A percentile compares a stretch with the other conserved stretches of the same genome.
These are phyloP conservation scores for Suillus lakei DNA, from an alignment of 768 basidiomycete species.

Conservation along the genomic window DNA sequence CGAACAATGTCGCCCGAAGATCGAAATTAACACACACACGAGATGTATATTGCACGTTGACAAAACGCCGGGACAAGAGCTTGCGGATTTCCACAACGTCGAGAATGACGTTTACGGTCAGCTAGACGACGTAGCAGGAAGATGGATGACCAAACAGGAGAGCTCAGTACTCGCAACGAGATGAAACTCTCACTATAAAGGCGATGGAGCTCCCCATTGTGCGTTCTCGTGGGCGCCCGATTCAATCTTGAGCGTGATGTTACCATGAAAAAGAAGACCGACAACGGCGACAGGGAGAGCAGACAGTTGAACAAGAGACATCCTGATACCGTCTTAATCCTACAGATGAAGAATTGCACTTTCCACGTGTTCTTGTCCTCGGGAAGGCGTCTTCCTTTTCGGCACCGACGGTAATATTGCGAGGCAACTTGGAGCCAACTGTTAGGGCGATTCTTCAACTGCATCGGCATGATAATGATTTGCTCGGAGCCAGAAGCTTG, in stretches of 20 bases:
- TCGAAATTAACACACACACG: not conserved
- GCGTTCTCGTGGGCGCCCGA: not conserved
- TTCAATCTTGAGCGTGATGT: not conserved
- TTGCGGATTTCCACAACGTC: conserved; percentile 9
- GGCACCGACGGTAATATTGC: conserved; percentile 6
- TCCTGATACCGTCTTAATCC: not conserved
- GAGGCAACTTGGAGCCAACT: not conserved
- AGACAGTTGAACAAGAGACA: not conserved
- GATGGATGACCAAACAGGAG: not conserved
- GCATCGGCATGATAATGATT: not conserved
- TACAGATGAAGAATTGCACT: conserved; percentile 5
- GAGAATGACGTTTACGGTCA: not conserved
- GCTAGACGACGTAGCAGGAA: not conserved
- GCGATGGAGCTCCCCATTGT: not conserved
- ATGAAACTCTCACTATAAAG: not conserved
- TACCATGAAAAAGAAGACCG: not conserved
- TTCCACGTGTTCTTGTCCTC: conserved; percentile 16
- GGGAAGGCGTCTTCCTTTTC: conserved; percentile 12
- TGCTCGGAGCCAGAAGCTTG: conserved; percentile 2
- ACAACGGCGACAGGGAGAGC: not conserved
- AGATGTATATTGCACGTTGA: conserved; percentile 4
- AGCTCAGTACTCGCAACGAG: too few relatives aligned
- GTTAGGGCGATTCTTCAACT: not conserved
- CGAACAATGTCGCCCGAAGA: conserved; percentile 3
- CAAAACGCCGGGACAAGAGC: conserved; percentile 6